Conservation (phyloP, 2,329 filamentous ascomycete genomes). For the Plenodomus lindquistii region DNA sequence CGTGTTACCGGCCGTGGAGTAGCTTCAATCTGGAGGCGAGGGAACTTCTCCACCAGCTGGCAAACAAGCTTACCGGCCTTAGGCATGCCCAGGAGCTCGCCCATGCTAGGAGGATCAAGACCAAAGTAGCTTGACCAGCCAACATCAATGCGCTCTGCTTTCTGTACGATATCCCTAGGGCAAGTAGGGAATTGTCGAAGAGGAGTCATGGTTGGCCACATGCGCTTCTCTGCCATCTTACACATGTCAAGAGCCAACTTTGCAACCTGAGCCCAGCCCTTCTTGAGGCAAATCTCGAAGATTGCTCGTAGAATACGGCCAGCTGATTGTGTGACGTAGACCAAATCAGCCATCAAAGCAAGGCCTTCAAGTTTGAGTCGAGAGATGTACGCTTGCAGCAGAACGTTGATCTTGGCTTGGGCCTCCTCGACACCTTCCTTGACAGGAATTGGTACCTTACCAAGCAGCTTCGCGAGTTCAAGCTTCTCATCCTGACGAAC, state of each 20-base stretch:
- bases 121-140: slow-evolving; percentile 95
- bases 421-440: slow-evolving; percentile 98
- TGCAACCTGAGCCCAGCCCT: slow-evolving; percentile 91
- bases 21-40: slow-evolving; percentile 87
- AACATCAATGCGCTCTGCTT: slow-evolving; percentile 93
- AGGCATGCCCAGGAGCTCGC: slow-evolving; percentile 87
- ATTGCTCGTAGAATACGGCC: slow-evolving; percentile 93
- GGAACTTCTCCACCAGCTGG: slow-evolving; percentile 86
- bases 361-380: slow-evolving; percentile 90
- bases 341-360: slow-evolving; percentile 96
- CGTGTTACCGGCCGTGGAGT: slow-evolving; percentile 94
- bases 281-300: slow-evolving; percentile 96
- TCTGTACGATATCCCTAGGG: slow-evolving; percentile 82
- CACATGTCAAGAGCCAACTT: slow-evolving; percentile 92
- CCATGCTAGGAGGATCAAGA: slow-evolving; percentile 93
- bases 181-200: slow-evolving; percentile 83
- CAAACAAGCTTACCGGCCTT: slow-evolving; percentile 87
- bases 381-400: slow-evolving; percentile 95
- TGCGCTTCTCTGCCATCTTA: slow-evolving; percentile 98
- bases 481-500: slow-evolving; percentile 97
- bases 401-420: slow-evolving; percentile 96
- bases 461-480: slow-evolving; percentile 88
- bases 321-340: slow-evolving; percentile 97
- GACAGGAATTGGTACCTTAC: slow-evolving; percentile 89
- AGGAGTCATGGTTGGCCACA: slow-evolving; percentile 99